phyloP scores from a whole-genome alignment of 192 early-diverging fungal genomes.

The Rhizoclosmatium globosum region DNA sequence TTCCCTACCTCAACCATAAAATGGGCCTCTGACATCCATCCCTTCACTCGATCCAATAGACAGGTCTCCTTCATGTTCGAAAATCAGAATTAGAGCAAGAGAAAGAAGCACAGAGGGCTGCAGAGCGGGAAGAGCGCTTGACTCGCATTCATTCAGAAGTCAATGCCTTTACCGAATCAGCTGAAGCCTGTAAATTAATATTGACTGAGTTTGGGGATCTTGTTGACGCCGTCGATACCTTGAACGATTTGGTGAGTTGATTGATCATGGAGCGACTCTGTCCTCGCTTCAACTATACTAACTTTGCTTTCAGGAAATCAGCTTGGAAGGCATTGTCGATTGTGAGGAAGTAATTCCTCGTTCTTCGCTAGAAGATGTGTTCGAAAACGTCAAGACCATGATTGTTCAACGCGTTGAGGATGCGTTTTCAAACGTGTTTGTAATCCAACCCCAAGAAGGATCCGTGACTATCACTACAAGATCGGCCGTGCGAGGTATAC shows the following conservation, averaged over 20 bases:
- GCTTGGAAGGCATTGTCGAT: slow-evolving; percentile 3
- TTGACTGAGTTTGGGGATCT: slow-evolving; percentile 29
- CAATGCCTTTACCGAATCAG: slow-evolving; percentile 18
- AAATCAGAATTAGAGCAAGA: neutral
- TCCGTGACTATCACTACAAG: slow-evolving; percentile 12
- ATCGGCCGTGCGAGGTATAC: slow-evolving; percentile 6
- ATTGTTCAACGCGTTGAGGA: slow-evolving; percentile 18
- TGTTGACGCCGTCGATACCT: slow-evolving; percentile 20
- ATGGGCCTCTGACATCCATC: neutral
- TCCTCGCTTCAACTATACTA: neutral
- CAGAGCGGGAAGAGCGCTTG: neutral
- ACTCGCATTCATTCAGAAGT: neutral
- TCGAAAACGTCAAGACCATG: neutral
- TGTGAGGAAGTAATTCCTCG: slow-evolving; percentile 10
- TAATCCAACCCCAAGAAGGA: slow-evolving; percentile 6
- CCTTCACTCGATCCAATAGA: neutral
- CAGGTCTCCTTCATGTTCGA: neutral
- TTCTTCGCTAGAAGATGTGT: neutral
- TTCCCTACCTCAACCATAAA: neutral
- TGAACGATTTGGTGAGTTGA: slow-evolving; percentile 11
- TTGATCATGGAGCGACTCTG: neutral
- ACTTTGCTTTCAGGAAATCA: slow-evolving; percentile 5
- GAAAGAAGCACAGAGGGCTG: neutral
- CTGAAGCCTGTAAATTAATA: slow-evolving; percentile 19
- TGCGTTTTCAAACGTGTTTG: slow-evolving; percentile 22